phyloP scores from a whole-genome alignment of 495 filamentous ascomycete species.

The Cladorrhinum samala region DNA sequence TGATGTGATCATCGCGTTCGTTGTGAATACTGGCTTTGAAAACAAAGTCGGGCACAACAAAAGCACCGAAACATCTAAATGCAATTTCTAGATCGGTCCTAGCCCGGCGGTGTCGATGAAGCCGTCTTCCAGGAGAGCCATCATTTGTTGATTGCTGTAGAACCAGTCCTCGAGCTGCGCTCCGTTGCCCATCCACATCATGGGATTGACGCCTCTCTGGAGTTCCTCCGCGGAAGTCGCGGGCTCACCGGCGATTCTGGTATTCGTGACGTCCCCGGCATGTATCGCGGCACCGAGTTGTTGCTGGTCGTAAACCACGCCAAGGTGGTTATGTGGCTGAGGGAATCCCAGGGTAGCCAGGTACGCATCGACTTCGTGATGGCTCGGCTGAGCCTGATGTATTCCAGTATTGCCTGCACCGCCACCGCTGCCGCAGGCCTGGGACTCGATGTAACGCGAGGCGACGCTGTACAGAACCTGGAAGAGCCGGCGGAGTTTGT shows the following conservation, averaged over 20 bases:
- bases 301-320: not conserved
- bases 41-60: too few relatives aligned
- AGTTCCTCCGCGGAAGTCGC: not conserved
- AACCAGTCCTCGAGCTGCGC: conserved; percentile 59
- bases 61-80: too few relatives aligned
- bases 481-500: conserved; percentile 52
- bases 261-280: not conserved
- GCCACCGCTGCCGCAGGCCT: not conserved
- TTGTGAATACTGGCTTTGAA: too few relatives aligned
- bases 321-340: not conserved
- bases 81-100: not conserved
- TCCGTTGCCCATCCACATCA: conserved; percentile 27
- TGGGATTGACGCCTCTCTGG: conserved; percentile 16
- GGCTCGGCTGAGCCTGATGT: not conserved
- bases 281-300: not conserved
- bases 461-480: conserved; percentile 56
- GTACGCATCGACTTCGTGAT: conserved; percentile 12
- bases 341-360: conserved; percentile 16
- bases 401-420: not conserved
- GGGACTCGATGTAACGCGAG: conserved; percentile 48
- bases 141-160: conserved; percentile 57
- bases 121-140: conserved; percentile 55
- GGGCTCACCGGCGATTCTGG: conserved; percentile 7
- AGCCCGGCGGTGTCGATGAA: conserved; percentile 12
- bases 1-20: too few relatives aligned